Conservation (phyloP, 495 filamentous ascomycete species). For the Aspergillus mulundensis region DNA sequence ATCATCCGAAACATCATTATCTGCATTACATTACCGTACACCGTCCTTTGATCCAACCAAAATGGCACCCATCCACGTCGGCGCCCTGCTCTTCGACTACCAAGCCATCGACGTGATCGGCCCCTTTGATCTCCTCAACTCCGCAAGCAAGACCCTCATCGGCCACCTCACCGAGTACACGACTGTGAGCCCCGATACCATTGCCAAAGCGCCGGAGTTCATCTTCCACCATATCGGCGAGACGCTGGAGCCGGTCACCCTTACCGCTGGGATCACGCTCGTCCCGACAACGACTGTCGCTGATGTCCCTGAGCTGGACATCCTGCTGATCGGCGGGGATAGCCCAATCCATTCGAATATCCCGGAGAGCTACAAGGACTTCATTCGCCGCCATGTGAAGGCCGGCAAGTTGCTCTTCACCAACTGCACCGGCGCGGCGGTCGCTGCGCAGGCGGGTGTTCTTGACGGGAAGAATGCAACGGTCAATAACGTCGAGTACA, state of each 20-base stretch:
- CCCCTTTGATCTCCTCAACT: conserved; percentile 8
- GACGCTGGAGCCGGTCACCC: background rate
- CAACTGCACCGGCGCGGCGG: background rate
- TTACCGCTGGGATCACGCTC: background rate
- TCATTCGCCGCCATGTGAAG: background rate
- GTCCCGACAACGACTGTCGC: background rate
- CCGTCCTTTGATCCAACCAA: background rate
- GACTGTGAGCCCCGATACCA: background rate
- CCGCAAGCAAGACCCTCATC: background rate
- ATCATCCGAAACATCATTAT: background rate
- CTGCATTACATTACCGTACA: background rate
- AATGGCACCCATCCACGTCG: conserved; percentile 7
- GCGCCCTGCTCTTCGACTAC: conserved; percentile 10
- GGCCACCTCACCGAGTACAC: background rate
- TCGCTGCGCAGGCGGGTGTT: background rate
- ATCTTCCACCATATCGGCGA: conserved; percentile 10
- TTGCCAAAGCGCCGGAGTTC: conserved; percentile 1
- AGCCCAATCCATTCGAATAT: background rate
- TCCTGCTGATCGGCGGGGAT: background rate
- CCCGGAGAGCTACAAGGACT: background rate
- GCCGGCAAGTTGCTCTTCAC: conserved; percentile 6
- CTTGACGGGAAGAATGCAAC: conserved; percentile 5
- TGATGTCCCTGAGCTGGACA: background rate
- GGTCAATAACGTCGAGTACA: conserved; percentile 1
- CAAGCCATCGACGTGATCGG: conserved; percentile 9